These are phyloP conservation scores for Colletotrichum euphorbiae DNA, from an alignment of 2,329 filamentous ascomycete species.

Conservation along the genomic window DNA sequence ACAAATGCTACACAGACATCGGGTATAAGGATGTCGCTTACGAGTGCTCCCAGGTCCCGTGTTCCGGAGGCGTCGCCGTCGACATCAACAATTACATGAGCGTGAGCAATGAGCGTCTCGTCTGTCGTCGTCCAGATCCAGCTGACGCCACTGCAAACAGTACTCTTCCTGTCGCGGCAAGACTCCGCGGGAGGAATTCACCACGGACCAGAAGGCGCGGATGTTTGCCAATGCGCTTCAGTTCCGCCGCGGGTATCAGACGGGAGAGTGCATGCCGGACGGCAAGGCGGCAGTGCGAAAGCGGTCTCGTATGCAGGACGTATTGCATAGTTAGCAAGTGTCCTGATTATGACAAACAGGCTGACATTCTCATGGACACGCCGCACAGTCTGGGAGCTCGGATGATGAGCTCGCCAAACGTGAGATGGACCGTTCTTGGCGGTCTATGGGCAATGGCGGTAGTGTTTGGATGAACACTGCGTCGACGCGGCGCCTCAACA, in stretches of 20 bases:
- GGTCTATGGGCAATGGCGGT: not conserved
- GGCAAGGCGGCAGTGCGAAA: constrained; percentile 23
- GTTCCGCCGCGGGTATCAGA: constrained; percentile 41
- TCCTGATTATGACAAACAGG: constrained; percentile 39
- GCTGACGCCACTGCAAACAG: constrained; percentile 14
- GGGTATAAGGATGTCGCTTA: constrained; percentile 36
- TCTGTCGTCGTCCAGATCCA: not conserved
- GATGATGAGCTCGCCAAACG: not conserved
- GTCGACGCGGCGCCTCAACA: too few species aligned
- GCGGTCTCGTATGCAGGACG: constrained; percentile 43
- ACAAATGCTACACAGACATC: constrained; percentile 42
- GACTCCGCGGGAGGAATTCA: constrained; percentile 39
- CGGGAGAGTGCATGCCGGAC: constrained; percentile 41
- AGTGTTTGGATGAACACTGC: not conserved
- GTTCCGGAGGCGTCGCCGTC: constrained; percentile 15
- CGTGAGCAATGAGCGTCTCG: constrained; percentile 27
- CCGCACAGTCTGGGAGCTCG: constrained; percentile 6
- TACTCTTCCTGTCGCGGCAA: constrained; percentile 39
- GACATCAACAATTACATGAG: constrained; percentile 44
- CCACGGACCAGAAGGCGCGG: constrained; percentile 44
- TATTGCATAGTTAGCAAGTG: constrained; percentile 42
- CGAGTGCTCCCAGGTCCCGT: constrained; percentile 40
- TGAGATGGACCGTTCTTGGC: not conserved
- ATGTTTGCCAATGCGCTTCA: constrained; percentile 43
- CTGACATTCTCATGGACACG: constrained; percentile 23